phyloP scores from a whole-genome alignment of 495 filamentous ascomycete species.

The Penicillium nucicola region DNA sequence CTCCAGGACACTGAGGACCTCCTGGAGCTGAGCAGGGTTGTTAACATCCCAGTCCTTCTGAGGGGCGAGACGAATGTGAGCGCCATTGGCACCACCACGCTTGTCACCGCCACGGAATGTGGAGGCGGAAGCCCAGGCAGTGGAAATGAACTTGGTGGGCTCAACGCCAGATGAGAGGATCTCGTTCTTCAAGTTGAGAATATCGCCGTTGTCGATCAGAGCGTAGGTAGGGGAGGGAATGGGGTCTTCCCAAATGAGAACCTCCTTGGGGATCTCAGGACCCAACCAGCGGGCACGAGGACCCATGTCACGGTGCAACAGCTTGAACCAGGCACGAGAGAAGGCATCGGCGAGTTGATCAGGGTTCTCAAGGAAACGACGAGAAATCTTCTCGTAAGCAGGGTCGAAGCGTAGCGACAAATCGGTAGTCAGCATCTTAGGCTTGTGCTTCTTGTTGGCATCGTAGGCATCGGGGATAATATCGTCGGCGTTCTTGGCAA shows the following conservation, averaged over 20 bases:
- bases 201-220: slow-evolving; percentile 55
- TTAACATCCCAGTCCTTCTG: slow-evolving; percentile 68
- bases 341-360: slow-evolving; percentile 65
- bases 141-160: slow-evolving; percentile 53
- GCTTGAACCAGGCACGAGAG: slow-evolving; percentile 73
- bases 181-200: slow-evolving; percentile 59
- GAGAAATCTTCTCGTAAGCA: slow-evolving; percentile 68
- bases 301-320: slow-evolving; percentile 71
- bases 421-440: slow-evolving; percentile 68
- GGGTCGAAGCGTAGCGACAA: slow-evolving; percentile 67
- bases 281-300: slow-evolving; percentile 64
- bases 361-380: slow-evolving; percentile 61
- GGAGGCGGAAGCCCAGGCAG: slow-evolving; percentile 67
- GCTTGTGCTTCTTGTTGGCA: slow-evolving; percentile 59
- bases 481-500: slow-evolving; percentile 60
- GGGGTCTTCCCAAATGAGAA: slow-evolving; percentile 63
- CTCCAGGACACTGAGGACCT: slow-evolving; percentile 58
- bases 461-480: slow-evolving; percentile 69
- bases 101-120: slow-evolving; percentile 74
- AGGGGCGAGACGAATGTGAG: slow-evolving; percentile 67
- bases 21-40: slow-evolving; percentile 55
- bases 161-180: slow-evolving; percentile 57
- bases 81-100: slow-evolving; percentile 73
- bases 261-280: slow-evolving; percentile 64
- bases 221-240: slow-evolving; percentile 53